Percentiles rank a stretch among this genome's conserved stretches.
phyloP scores from a whole-genome alignment of 2,329 filamentous ascomycete genomes.

The Colletotrichum costaricense region DNA sequence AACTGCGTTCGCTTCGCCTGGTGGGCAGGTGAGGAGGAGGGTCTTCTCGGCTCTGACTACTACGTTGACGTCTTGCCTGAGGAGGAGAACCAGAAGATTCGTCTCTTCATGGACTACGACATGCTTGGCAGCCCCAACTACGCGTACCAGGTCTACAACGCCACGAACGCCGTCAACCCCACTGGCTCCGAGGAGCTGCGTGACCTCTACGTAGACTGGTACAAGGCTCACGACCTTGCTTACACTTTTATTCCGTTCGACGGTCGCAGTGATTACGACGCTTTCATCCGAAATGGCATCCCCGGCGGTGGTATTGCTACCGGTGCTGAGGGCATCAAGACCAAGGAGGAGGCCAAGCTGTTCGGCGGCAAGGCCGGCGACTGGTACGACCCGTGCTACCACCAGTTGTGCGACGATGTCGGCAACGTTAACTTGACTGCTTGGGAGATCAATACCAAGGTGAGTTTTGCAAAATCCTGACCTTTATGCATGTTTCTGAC shows the following conservation, averaged over 20 bases:
- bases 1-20: slow-evolving; percentile 76
- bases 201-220: slow-evolving; percentile 76
- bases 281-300: slow-evolving; percentile 79
- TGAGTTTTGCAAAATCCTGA: slow-evolving; percentile 42
- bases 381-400: slow-evolving; percentile 70
- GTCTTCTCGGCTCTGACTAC: slow-evolving; percentile 71
- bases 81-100: slow-evolving; percentile 71
- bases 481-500: slow-evolving; percentile 34
- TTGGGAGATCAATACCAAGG: slow-evolving; percentile 71
- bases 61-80: slow-evolving; percentile 66
- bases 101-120: slow-evolving; percentile 77
- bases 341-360: slow-evolving; percentile 68
- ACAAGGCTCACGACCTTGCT: slow-evolving; percentile 69
- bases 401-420: slow-evolving; percentile 71
- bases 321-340: slow-evolving; percentile 83
- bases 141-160: slow-evolving; percentile 76
- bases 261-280: slow-evolving; percentile 83
- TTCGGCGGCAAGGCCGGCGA: slow-evolving; percentile 78
- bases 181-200: slow-evolving; percentile 77
- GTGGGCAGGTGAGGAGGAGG: slow-evolving; percentile 77
- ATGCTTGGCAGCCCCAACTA: slow-evolving; percentile 77
- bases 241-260: slow-evolving; percentile 81
- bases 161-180: slow-evolving; percentile 78
- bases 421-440: slow-evolving; percentile 68
- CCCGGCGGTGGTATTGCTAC: slow-evolving; percentile 82